phyloP scores from a whole-genome alignment of 495 filamentous ascomycete species.

The Aspergillus funiculosus region DNA sequence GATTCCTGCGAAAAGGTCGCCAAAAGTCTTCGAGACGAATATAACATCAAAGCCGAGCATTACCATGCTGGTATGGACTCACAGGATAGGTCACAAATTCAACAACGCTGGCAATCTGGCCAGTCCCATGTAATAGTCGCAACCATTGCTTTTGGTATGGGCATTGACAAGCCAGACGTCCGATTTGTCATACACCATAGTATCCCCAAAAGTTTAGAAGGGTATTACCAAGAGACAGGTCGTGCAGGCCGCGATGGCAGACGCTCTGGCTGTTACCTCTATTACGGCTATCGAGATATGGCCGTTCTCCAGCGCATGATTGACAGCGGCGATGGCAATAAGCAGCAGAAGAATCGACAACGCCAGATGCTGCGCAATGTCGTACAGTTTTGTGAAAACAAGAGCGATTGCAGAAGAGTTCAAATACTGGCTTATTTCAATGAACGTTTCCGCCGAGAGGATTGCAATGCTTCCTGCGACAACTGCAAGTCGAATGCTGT shows the following conservation, averaged over 20 bases:
- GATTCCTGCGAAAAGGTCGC: slow-evolving; percentile 78
- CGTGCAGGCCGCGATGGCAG: slow-evolving; percentile 89
- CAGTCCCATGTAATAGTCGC: slow-evolving; percentile 84
- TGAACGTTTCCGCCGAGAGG: slow-evolving; percentile 64
- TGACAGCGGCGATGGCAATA: slow-evolving; percentile 62
- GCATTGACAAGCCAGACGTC: slow-evolving; percentile 94
- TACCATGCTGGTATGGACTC: slow-evolving; percentile 78
- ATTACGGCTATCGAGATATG: slow-evolving; percentile 72
- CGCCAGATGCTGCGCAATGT: slow-evolving; percentile 78
- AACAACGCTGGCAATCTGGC: slow-evolving; percentile 76
- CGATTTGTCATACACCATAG: slow-evolving; percentile 91
- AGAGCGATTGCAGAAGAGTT: slow-evolving; percentile 74
- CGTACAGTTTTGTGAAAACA: slow-evolving; percentile 81
- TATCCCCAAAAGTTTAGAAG: slow-evolving; percentile 92
- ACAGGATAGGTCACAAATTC: slow-evolving; percentile 57
- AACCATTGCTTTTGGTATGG: slow-evolving; percentile 99
- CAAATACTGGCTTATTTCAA: slow-evolving; percentile 91
- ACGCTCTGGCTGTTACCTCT: slow-evolving; percentile 82
- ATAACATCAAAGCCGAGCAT: slow-evolving; percentile 67
- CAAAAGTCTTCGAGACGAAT: slow-evolving; percentile 50
- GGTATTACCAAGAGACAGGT: slow-evolving; percentile 96
- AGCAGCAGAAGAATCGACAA: slow-evolving; percentile 76
- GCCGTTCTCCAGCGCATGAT: slow-evolving; percentile 67
- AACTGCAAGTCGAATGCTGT: slow-evolving; percentile 68
- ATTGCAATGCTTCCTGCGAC: slow-evolving; percentile 74